Base-by-base conservation (phyloP, 768 basidiomycete species). In the Mycena belliarum region DNA sequence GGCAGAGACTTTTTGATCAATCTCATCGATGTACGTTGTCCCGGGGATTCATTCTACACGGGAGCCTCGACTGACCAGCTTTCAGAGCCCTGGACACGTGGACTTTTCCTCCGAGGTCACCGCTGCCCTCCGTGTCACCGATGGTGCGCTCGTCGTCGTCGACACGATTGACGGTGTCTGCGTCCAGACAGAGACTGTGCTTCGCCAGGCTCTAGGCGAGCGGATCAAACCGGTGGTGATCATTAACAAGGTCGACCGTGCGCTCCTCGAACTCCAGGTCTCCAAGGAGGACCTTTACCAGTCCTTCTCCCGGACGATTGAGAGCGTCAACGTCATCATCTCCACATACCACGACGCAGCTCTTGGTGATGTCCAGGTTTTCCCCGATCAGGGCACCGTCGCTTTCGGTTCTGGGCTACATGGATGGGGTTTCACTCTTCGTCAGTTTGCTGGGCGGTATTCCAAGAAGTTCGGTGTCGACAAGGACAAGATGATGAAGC, bases 71-170 rank as follows among this genome's bases (percentile, higher is more conserved):
- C 28, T 49, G 26, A 44, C 28, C 24, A 12, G n/a, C 11, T 2
- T 21, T 33, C 35, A 60, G 59, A 55, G 95, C 11, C 97, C 97
- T 49, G 97, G 97, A 70, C 97, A 99, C 85, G 97, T 99, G 76
- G 97, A 99, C 76, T 99, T 99, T 83, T 99, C 97, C 38, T 98
- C 97, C 50, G 97, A 99, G 78, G 97, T 99, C 69, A 99, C 97
- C 4, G 97, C 97, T 58, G 97, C 97, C 65, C 93, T 99, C 72
- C 97, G 97, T 79, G 97, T 99, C 70, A 99, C 97, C 65, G 97
- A 99, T 63, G 97, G 96, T 82, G 97, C 97, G 59, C 91, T 99
- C 67, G 97, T 99, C 68, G 97, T 99, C 74, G 97, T 99, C 71
- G 97, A 99, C 77, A 97, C 94, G 76, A 88, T 99, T 67, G 97